These are phyloP conservation scores for Ustilago hordei DNA, from an alignment of 1,284 basidiomycete species.

Conservation along the genomic window DNA sequence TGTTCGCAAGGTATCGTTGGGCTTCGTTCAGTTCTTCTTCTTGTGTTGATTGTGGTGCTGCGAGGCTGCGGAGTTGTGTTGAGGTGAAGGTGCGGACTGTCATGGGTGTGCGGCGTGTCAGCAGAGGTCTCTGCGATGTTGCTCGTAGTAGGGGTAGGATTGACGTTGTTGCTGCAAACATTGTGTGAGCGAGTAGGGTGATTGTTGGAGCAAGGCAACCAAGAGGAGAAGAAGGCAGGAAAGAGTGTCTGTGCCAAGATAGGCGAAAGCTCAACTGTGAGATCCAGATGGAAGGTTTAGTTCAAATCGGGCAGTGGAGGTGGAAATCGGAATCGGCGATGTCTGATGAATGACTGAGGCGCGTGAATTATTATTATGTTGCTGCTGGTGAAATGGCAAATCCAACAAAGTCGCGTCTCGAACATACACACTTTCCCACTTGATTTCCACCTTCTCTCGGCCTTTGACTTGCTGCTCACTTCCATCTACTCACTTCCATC, in stretches of 20 bases:
- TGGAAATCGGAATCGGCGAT: constrained; percentile 13
- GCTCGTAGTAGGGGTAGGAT: neutral
- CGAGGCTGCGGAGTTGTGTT: constrained; percentile 8
- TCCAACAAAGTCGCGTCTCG: constrained; percentile 16
- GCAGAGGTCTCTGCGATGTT: neutral
- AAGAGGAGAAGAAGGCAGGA: neutral
- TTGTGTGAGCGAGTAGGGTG: neutral
- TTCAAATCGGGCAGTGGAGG: neutral
- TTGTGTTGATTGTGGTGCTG: constrained; percentile 9
- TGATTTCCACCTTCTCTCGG: neutral
- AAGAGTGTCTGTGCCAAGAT: constrained; percentile 4
- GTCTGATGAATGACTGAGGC: neutral
- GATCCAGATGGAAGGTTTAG: neutral
- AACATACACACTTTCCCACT: neutral
- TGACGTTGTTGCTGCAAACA: constrained; percentile 4
- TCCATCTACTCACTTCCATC: neutral
- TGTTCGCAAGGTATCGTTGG: constrained; percentile 39
- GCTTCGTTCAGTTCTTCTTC: constrained; percentile 42
- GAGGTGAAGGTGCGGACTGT: constrained; percentile 9
- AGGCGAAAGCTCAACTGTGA: neutral
- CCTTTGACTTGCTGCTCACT: neutral
- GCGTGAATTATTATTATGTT: constrained; percentile 9
- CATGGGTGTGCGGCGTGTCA: neutral
- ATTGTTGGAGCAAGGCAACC: neutral
- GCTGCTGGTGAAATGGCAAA: neutral